Conservation (phyloP, 768 basidiomycete genomes). For the Mycena albidolilacea region DNA sequence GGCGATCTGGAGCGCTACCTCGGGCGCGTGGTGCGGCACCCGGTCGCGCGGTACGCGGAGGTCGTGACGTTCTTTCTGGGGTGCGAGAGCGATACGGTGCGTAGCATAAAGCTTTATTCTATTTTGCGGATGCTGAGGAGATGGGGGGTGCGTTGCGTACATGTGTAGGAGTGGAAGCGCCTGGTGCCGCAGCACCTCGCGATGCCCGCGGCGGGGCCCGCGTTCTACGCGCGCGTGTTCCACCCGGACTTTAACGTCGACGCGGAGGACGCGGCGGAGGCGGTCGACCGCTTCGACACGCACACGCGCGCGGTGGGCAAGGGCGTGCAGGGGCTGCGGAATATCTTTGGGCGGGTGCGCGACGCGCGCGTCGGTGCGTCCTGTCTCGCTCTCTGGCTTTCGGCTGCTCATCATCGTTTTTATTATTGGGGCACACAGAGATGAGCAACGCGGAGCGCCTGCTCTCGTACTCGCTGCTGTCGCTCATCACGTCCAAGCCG, state of each 20-base stretch:
- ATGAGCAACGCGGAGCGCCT: constrained; percentile 85
- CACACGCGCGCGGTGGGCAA: constrained; percentile 78
- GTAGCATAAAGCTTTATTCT: constrained; percentile 44
- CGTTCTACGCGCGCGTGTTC: constrained; percentile 84
- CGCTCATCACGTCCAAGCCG: constrained; percentile 80
- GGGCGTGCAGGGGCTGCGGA: constrained; percentile 78
- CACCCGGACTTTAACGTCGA: constrained; percentile 92
- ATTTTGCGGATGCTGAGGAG: neutral
- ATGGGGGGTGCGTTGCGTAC: neutral
- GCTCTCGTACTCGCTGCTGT: constrained; percentile 80
- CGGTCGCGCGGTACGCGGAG: constrained; percentile 84
- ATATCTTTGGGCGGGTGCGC: constrained; percentile 72
- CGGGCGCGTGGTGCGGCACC: constrained; percentile 77
- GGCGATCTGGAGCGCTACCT: constrained; percentile 89
- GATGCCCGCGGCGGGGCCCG: constrained; percentile 77
- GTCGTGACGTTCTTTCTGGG: constrained; percentile 85
- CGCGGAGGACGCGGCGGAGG: constrained; percentile 74
- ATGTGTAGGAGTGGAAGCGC: constrained; percentile 78
- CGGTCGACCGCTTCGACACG: constrained; percentile 72
- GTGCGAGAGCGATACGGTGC: constrained; percentile 81
- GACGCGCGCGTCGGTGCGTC: constrained; percentile 77
- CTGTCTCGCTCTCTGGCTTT: neutral
- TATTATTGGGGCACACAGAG: constrained; percentile 59
- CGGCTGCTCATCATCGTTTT: too few relatives aligned
- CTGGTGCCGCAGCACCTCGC: constrained; percentile 72